Percentiles rank a stretch among this genome's conserved stretches.
phyloP scores from a whole-genome alignment of 441 rosid species.

The Raphanus hybrid region DNA sequence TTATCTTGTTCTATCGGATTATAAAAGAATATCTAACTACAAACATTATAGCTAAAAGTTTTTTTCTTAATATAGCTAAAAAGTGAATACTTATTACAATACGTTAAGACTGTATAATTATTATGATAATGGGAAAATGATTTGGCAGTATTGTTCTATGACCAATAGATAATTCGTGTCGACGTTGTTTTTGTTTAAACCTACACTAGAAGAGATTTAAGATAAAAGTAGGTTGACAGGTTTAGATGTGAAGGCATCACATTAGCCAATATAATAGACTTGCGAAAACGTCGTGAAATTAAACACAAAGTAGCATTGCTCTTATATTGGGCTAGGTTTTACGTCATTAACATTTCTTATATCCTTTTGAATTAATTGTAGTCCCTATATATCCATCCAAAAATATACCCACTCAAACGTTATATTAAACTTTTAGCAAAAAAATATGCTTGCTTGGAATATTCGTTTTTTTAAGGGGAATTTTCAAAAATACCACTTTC shows the following conservation, averaged over 20 bases:
- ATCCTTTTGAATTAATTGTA: constrained; percentile 14
- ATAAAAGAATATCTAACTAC: neutral
- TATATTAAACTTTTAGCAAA: constrained; percentile 15
- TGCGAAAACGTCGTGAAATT: constrained; percentile 26
- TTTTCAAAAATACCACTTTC: too few species aligned
- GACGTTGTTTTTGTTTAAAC: constrained; percentile 23
- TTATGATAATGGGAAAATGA: neutral
- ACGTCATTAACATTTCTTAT: constrained; percentile 29
- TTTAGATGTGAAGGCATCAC: constrained; percentile 34
- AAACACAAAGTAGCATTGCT: constrained; percentile 15
- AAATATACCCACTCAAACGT: constrained; percentile 36
- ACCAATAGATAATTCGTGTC: neutral
- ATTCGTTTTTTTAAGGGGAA: neutral
- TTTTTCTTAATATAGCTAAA: too few species aligned
- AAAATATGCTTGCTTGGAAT: constrained; percentile 21
- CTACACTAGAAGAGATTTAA: constrained; percentile 5
- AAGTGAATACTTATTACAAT: neutral
- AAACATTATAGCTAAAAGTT: neutral
- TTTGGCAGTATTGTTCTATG: neutral
- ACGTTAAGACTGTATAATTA: neutral
- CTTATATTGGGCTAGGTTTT: constrained; percentile 28
- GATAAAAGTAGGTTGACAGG: constrained; percentile 22
- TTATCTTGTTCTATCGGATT: constrained; percentile 2
- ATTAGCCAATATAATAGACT: constrained; percentile 21
- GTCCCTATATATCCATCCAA: constrained; percentile 12